These are phyloP conservation scores for Cutaneotrichosporon sp. DNA, from an alignment of 1,284 basidiomycete genomes.

Conservation along the genomic window DNA sequence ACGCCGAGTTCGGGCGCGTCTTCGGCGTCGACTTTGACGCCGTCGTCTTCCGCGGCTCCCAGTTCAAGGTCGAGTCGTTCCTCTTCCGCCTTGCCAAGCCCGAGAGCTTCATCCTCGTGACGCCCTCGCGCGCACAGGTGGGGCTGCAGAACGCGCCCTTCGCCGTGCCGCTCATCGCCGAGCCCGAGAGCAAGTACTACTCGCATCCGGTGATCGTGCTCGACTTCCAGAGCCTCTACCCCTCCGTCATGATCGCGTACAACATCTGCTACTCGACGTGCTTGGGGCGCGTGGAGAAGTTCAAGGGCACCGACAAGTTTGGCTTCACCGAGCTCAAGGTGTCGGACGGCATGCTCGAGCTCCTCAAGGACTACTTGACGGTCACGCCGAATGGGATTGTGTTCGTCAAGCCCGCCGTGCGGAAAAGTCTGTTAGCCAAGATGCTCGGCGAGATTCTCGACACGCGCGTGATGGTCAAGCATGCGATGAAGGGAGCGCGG, in stretches of 20 bases:
- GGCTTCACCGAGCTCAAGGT: constrained; percentile 73
- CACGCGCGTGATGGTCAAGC: constrained; percentile 97
- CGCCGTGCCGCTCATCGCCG: constrained; percentile 85
- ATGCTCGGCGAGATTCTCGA: constrained; percentile 93
- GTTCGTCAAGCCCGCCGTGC: constrained; percentile 82
- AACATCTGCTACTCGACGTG: constrained; percentile 98
- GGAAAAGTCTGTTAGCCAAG: constrained; percentile 80
- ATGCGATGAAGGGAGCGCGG: constrained; percentile 81
- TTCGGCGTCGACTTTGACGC: constrained; percentile 98
- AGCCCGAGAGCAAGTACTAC: constrained; percentile 91
- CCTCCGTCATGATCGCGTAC: constrained; percentile 97
- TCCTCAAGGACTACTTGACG: constrained; percentile 71
- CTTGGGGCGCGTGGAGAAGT: constrained; percentile 79
- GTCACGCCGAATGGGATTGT: constrained; percentile 94
- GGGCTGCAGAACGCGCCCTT: constrained; percentile 96
- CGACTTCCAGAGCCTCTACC: constrained; percentile 95
- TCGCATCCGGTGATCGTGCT: constrained; percentile 86
- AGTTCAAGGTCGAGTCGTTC: constrained; percentile 98
- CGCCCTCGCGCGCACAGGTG: constrained; percentile 82
- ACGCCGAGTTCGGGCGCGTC: constrained; percentile 94
- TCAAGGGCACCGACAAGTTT: constrained; percentile 85
- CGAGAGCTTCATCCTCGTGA: constrained; percentile 84
- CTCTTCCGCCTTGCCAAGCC: constrained; percentile 98
- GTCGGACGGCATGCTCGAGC: constrained; percentile 67
- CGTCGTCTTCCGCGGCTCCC: constrained; percentile 89